phyloP scores from a whole-genome alignment of 768 basidiomycete genomes.

The Suillus weaverae region DNA sequence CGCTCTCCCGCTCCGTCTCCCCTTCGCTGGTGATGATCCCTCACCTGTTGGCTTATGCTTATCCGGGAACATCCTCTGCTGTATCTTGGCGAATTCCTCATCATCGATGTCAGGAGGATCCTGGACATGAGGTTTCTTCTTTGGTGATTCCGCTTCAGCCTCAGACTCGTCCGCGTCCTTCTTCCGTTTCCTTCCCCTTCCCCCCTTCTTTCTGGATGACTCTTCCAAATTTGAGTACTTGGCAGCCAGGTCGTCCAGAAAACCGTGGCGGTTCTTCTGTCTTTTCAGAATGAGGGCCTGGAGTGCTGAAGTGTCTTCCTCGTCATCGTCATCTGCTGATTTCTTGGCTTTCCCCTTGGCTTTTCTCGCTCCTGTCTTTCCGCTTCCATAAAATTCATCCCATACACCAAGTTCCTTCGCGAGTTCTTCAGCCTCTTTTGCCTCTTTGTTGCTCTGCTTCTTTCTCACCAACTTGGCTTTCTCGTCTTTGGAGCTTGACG shows the following conservation, averaged over 20 bases:
- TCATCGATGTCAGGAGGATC: slow-evolving; percentile 63
- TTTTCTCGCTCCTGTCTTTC: slow-evolving; percentile 62
- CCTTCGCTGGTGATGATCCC: slow-evolving; percentile 19
- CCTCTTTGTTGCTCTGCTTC: slow-evolving; percentile 78
- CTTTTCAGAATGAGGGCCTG: slow-evolving; percentile 82
- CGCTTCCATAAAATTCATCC: slow-evolving; percentile 89
- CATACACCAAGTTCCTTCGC: slow-evolving; percentile 90
- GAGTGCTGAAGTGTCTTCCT: slow-evolving; percentile 67
- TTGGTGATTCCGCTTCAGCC: slow-evolving; percentile 39
- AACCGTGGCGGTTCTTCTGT: slow-evolving; percentile 66
- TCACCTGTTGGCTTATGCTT: slow-evolving; percentile 36
- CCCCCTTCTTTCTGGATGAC: slow-evolving; percentile 37
- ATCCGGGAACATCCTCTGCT: slow-evolving; percentile 53
- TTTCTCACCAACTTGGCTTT: slow-evolving; percentile 72
- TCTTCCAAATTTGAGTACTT: slow-evolving; percentile 62
- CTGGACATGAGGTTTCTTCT: slow-evolving; percentile 48
- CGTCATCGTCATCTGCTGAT: slow-evolving; percentile 35
- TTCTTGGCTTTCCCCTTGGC: slow-evolving; percentile 51
- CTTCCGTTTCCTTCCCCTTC: slow-evolving; percentile 55
- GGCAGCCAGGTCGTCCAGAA: slow-evolving; percentile 72
- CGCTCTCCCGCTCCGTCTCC: slow-evolving; percentile 30
- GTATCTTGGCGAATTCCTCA: slow-evolving; percentile 61
- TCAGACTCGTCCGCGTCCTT: slow-evolving; percentile 39
- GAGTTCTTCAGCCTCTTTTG: slow-evolving; percentile 76
- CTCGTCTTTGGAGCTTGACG: slow-evolving; percentile 70